phyloP scores from a whole-genome alignment of 768 basidiomycete species.

The Podaxis sp. region DNA sequence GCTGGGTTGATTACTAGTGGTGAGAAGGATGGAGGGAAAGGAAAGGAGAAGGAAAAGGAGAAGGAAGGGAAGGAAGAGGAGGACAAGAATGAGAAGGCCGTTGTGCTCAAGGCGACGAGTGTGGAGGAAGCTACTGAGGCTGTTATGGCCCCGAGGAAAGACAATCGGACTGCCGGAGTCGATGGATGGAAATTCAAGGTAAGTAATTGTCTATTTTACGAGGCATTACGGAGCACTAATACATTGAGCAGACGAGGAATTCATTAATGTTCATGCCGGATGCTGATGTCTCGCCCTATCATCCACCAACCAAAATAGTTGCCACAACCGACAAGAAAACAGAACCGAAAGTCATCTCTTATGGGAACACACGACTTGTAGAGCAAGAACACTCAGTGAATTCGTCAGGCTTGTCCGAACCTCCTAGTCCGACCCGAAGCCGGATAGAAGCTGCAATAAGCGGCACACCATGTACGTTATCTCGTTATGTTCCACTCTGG shows the following conservation, averaged over 20 bases:
- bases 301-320: constrained; percentile 30
- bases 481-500: not conserved
- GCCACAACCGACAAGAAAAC: constrained; percentile 26
- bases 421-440: constrained; percentile 89
- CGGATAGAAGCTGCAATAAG: constrained; percentile 90
- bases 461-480: constrained; percentile 80
- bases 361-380: constrained; percentile 78
- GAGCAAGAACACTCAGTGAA: constrained; percentile 61
- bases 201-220: not conserved
- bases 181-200: constrained; percentile 87
- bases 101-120: constrained; percentile 27
- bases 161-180: constrained; percentile 68
- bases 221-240: not conserved
- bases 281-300: constrained; percentile 81
- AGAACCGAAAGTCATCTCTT: constrained; percentile 66
- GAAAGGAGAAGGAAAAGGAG: constrained; percentile 25
- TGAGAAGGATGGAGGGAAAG: constrained; percentile 24
- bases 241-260: constrained; percentile 74
- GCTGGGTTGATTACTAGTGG: constrained; percentile 53
- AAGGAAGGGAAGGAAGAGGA: constrained; percentile 18
- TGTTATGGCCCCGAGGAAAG: constrained; percentile 81
- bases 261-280: constrained; percentile 95
- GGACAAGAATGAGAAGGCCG: constrained; percentile 22
- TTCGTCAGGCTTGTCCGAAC: constrained; percentile 49
- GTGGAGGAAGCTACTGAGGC: constrained; percentile 34